Evolutionary conservation across 306 rosid species (phyloP).

Genomic region (Pyrus betulifolia): DNA sequence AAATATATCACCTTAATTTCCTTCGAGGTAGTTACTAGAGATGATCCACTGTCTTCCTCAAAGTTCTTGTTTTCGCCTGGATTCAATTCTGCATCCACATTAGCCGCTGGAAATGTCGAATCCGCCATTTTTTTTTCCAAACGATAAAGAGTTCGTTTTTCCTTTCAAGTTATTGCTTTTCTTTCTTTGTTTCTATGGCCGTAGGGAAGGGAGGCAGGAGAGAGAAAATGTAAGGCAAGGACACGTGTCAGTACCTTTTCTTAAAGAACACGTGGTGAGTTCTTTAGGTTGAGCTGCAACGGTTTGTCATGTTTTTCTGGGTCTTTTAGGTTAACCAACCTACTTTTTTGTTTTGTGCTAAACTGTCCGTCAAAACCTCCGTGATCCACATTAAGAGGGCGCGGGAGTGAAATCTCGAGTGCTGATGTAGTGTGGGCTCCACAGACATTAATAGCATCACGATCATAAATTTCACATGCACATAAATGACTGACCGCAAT

Average conservation of each 20-base stretch:
- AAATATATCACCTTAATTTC: slow-evolving; percentile 32
- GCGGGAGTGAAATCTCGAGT: background rate
- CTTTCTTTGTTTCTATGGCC: background rate
- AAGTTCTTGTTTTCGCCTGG: slow-evolving; percentile 23
- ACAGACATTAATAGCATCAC: background rate
- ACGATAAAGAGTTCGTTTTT: background rate
- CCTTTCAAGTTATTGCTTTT: background rate
- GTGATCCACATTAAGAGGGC: background rate
- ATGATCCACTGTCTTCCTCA: slow-evolving; percentile 39
- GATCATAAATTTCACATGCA: background rate
- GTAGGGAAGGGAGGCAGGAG: background rate
- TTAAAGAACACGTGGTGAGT: slow-evolving; percentile 3
- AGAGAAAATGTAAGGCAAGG: background rate
- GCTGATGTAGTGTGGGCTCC: background rate
- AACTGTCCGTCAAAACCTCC: slow-evolving; percentile 16
- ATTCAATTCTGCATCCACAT: slow-evolving; percentile 28
- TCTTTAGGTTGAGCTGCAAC: background rate
- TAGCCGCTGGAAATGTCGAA: slow-evolving; percentile 37
- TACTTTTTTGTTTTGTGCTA: slow-evolving; percentile 5
- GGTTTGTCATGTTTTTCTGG: background rate
- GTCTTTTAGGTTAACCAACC: background rate
- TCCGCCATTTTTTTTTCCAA: slow-evolving; percentile 35
- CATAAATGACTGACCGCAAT: accelerated
- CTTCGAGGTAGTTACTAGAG: slow-evolving; percentile 39
- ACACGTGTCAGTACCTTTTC: background rate